phyloP scores from a whole-genome alignment of 1,139 yeast species.

The Suhomyces choctaworum region DNA sequence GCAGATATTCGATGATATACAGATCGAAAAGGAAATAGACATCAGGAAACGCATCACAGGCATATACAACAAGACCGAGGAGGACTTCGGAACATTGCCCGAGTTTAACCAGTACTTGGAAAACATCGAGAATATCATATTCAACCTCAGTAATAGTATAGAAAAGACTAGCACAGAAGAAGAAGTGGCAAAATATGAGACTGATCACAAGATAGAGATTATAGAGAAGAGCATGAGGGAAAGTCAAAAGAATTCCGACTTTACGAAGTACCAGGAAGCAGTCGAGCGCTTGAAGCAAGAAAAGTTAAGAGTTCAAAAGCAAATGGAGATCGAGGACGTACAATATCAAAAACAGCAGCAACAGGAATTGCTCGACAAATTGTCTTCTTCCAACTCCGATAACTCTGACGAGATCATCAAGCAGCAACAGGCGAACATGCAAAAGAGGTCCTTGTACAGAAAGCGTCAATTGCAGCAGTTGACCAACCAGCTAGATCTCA shows the following conservation, averaged over 20 bases:
- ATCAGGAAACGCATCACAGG: conserved; percentile 74
- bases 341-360: conserved; percentile 57
- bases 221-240: conserved; percentile 63
- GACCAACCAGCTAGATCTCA: conserved; percentile 50
- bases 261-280: conserved; percentile 57
- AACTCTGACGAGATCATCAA: conserved; percentile 55
- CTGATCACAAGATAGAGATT: conserved; percentile 72
- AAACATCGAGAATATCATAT: conserved; percentile 76
- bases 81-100: conserved; percentile 61
- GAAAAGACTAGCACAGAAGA: conserved; percentile 74
- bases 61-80: conserved; percentile 78
- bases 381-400: conserved; percentile 53
- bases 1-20: conserved; percentile 87
- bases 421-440: conserved; percentile 42
- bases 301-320: conserved; percentile 62
- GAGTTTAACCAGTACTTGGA: conserved; percentile 80
- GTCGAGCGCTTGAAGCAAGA: conserved; percentile 60
- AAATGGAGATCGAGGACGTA: conserved; percentile 67
- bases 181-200: conserved; percentile 69
- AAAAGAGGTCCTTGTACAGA: conserved; percentile 65
- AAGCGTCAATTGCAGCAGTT: conserved; percentile 68
- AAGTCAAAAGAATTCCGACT: conserved; percentile 67
- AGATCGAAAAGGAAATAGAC: conserved; percentile 89
- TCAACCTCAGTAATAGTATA: conserved; percentile 68
- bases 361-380: conserved; percentile 68